Conservation (phyloP, 441 rosid genomes). For the Theobroma grandiflorum region DNA sequence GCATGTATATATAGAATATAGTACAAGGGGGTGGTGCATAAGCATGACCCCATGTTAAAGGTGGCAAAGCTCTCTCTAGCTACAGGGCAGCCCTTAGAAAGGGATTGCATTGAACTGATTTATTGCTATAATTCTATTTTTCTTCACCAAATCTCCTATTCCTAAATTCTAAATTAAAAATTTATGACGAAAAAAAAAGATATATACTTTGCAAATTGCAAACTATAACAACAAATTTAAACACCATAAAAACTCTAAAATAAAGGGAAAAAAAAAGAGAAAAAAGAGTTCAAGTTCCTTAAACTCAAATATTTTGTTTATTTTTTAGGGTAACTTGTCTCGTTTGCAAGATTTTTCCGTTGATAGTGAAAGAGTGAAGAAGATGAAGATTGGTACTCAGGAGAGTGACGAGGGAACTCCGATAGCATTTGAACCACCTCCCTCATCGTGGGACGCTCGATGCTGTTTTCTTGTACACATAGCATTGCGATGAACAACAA, state of each 20-base stretch:
- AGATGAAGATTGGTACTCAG: conserved; percentile 45
- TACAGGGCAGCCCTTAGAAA: conserved; percentile 33
- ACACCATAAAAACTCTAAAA: conserved; percentile 14
- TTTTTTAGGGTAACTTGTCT: conserved; percentile 28
- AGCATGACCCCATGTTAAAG: background rate
- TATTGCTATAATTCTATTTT: conserved; percentile 35
- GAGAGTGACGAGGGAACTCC: conserved; percentile 49
- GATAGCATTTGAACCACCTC: conserved; percentile 64
- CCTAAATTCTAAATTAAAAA: conserved; percentile 24
- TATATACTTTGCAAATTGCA: conserved; percentile 33
- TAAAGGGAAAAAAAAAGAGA: background rate
- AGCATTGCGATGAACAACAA: conserved; percentile 50
- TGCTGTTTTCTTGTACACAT: conserved; percentile 56
- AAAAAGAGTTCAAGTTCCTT: background rate
- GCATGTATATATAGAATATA: conserved; percentile 15
- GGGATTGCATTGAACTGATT: conserved; percentile 34
- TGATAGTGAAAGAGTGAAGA: conserved; percentile 31
- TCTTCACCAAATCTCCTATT: conserved; percentile 30
- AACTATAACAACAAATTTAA: conserved; percentile 33
- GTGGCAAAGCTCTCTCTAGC: conserved; percentile 29
- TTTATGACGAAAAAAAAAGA: conserved; percentile 2
- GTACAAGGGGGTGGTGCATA: background rate
- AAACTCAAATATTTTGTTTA: conserved; percentile 31
- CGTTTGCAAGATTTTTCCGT: conserved; percentile 26
- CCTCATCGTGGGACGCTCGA: conserved; percentile 60